phyloP scores from a whole-genome alignment of 129 eudicot species.

The Silybum marianum region DNA sequence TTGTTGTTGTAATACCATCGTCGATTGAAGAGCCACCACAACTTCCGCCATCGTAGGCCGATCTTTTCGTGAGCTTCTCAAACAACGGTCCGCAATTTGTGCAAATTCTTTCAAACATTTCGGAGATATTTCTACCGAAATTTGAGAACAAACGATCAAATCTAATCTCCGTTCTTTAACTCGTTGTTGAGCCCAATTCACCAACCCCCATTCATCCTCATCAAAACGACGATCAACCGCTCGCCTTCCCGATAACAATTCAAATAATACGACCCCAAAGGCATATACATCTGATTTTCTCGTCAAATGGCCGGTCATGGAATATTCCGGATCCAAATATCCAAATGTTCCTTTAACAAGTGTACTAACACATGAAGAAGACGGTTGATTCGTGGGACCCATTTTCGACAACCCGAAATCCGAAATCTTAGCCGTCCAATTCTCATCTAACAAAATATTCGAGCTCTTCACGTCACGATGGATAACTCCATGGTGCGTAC shows the following conservation, averaged over 20 bases:
- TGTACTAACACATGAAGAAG: background rate
- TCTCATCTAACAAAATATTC: conserved; percentile 22
- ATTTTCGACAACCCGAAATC: conserved; percentile 30
- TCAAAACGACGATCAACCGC: conserved; percentile 4
- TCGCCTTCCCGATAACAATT: conserved; percentile 20
- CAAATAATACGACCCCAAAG: conserved; percentile 21
- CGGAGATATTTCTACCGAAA: background rate
- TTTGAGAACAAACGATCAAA: background rate
- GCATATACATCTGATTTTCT: conserved; percentile 18
- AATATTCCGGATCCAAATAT: conserved; percentile 25
- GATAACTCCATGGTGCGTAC: conserved; percentile 16
- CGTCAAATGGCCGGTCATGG: background rate
- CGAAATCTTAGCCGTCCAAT: conserved; percentile 21
- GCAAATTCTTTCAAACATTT: conserved; percentile 20
- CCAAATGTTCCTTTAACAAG: conserved; percentile 16
- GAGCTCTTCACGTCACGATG: conserved; percentile 26
- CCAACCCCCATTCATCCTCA: background rate
- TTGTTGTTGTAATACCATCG: conserved; percentile 17
- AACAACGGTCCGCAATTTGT: conserved; percentile 8
- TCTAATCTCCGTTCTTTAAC: conserved; percentile 10
- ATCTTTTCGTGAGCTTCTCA: background rate
- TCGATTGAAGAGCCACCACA: conserved; percentile 18
- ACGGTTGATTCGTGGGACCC: conserved; percentile 3
- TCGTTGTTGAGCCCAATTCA: conserved; percentile 6
- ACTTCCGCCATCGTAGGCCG: conserved; percentile 30